A percentile compares a stretch with the other conserved stretches of the same genome.
Evolutionary conservation across 108 stramenopile species (phyloP).

Genomic region (Craspedostauros australis): DNA sequence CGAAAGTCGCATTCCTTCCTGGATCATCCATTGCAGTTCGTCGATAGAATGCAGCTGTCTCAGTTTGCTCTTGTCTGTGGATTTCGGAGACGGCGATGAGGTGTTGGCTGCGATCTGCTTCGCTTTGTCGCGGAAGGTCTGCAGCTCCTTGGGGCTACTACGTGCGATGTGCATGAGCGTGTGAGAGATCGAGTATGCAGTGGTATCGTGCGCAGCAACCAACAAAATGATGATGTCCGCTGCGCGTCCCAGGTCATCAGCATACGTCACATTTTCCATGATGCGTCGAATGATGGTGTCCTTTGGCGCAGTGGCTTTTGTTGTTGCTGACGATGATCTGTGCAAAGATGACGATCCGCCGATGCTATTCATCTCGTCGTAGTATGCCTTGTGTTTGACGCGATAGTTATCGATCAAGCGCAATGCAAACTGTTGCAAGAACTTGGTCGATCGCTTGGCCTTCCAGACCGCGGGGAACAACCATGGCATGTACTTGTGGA

Average conservation of each 20-base stretch:
- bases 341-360: too few relatives aligned
- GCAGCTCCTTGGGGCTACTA: background rate
- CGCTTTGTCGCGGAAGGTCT: background rate
- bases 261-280: slow-evolving; percentile 15
- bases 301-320: slow-evolving; percentile 2
- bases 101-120: slow-evolving; percentile 26
- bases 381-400: too few relatives aligned
- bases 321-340: too few relatives aligned
- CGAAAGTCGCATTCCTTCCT: too few relatives aligned
- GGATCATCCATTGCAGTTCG: too few relatives aligned
- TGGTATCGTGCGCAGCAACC: slow-evolving; percentile 17
- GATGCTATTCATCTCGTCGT: too few relatives aligned
- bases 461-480: slow-evolving; percentile 4
- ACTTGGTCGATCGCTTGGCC: background rate
- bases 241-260: slow-evolving; percentile 7
- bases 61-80: too few relatives aligned
- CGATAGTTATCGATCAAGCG: slow-evolving; percentile 3
- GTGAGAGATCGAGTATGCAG: background rate
- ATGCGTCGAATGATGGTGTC: slow-evolving; percentile 18
- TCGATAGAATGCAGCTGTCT: too few relatives aligned
- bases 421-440: background rate
- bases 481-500: background rate
- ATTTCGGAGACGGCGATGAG: too few relatives aligned
- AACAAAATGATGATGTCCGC: slow-evolving; percentile 29
- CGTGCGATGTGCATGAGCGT: background rate